These are phyloP conservation scores for Leccinum boreale DNA, from an alignment of 768 basidiomycete species.

Conservation along the genomic window DNA sequence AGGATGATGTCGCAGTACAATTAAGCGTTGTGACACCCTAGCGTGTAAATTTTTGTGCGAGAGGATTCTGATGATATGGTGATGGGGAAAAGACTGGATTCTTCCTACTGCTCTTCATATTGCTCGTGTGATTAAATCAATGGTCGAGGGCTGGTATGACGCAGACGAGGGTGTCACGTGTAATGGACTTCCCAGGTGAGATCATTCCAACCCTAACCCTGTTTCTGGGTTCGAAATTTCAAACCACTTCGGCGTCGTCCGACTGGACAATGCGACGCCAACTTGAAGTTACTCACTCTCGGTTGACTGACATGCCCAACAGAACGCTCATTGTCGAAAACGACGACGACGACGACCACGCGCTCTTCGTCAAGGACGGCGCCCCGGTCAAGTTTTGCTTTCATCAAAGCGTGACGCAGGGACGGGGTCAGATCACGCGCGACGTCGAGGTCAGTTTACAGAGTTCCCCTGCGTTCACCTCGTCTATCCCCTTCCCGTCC, in stretches of 20 bases:
- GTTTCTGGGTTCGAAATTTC: conserved; percentile 28
- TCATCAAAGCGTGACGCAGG: conserved; percentile 25
- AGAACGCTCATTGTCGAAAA: background rate
- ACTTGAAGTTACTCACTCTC: background rate
- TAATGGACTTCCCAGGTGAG: background rate
- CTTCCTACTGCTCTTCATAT: no score
- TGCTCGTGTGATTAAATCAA: no score
- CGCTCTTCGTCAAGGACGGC: conserved; percentile 24
- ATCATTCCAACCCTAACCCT: conserved; percentile 27
- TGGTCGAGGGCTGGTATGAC: no score
- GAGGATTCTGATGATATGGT: no score
- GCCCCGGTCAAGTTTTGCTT: conserved; percentile 26
- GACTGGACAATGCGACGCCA: background rate
- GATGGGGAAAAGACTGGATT: no score
- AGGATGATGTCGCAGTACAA: no score
- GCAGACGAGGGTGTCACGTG: no score
- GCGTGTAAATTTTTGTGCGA: no score
- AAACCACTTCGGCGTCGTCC: background rate
- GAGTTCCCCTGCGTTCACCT: background rate
- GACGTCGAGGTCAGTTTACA: conserved; percentile 19
- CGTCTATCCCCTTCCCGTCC: background rate
- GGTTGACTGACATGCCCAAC: background rate
- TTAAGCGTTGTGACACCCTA: no score
- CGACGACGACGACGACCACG: conserved; percentile 6
- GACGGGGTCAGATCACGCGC: conserved; percentile 13